A percentile compares a stretch with the other conserved stretches of the same genome.
phyloP scores from a whole-genome alignment of 371 early-diverging fungal species.

The Apophysomyces variabilis region DNA sequence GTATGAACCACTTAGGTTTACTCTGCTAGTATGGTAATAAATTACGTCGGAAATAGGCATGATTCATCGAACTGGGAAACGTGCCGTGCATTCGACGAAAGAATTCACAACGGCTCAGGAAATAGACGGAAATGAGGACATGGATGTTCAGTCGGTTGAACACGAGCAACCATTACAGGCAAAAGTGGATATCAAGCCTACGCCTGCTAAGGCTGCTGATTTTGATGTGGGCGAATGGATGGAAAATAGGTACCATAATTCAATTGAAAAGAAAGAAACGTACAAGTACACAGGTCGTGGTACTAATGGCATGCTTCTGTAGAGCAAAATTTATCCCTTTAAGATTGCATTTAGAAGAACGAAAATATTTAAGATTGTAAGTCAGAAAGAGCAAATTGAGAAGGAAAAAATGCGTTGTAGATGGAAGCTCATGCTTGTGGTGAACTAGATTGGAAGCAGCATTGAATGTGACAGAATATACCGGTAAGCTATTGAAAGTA shows the following conservation, averaged over 20 bases:
- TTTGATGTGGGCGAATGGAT: conserved; percentile 76
- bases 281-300: neutral
- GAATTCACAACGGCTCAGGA: conserved; percentile 21
- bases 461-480: conserved; percentile 83
- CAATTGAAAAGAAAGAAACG: neutral
- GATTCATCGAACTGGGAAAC: conserved; percentile 88
- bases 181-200: conserved; percentile 26
- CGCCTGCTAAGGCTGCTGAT: conserved; percentile 18
- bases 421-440: neutral
- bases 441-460: conserved; percentile 82
- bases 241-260: conserved; percentile 57
- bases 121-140: conserved; percentile 1
- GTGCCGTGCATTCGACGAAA: conserved; percentile 62
- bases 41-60: conserved; percentile 44
- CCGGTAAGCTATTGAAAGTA: conserved; percentile 25
- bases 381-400: conserved; percentile 18
- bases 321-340: conserved; percentile 90
- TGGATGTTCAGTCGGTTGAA: conserved; percentile 21
- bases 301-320: neutral
- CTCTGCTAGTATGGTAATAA: conserved; percentile 1
- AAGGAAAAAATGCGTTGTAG: neutral
- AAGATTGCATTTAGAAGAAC: conserved; percentile 84
- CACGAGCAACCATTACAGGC: conserved; percentile 9
- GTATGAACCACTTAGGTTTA: conserved; percentile 28
- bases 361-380: conserved; percentile 86